phyloP scores from a whole-genome alignment of 306 rosid genomes.

The Dryas octopetala region DNA sequence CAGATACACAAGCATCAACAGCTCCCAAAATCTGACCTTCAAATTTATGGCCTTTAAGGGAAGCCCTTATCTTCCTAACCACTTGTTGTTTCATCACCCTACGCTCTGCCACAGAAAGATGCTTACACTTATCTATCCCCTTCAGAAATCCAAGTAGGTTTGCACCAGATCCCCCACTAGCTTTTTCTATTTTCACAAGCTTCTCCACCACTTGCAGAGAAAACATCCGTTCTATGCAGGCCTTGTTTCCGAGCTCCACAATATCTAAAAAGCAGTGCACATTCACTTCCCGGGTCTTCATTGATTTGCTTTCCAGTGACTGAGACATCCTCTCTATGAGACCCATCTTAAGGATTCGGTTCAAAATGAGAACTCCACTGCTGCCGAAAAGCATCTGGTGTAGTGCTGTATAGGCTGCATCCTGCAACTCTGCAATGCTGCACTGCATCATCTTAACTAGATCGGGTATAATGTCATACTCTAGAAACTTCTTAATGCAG shows the following conservation, averaged over 20 bases:
- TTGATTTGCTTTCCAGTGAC: slow-evolving; percentile 33
- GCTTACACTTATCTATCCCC: slow-evolving; percentile 36
- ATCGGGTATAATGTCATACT: slow-evolving; percentile 30
- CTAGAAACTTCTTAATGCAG: slow-evolving; percentile 23
- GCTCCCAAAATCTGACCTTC: slow-evolving; percentile 22
- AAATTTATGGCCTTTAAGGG: slow-evolving; percentile 33
- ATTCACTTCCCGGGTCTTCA: slow-evolving; percentile 26
- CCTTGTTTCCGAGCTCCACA: slow-evolving; percentile 35
- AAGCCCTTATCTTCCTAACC: slow-evolving; percentile 25
- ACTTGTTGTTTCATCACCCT: slow-evolving; percentile 36
- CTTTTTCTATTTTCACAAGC: slow-evolving; percentile 26
- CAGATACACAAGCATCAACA: slow-evolving; percentile 25
- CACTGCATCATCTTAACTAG: slow-evolving; percentile 35
- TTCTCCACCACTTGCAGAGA: slow-evolving; percentile 35
- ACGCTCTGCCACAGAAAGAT: slow-evolving; percentile 31
- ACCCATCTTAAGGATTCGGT: slow-evolving; percentile 23
- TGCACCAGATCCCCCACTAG: slow-evolving; percentile 19
- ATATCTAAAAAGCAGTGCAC: slow-evolving; percentile 28
- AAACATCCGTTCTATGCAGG: slow-evolving; percentile 27
- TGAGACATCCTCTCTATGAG: slow-evolving; percentile 31
- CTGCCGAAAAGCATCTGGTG: slow-evolving; percentile 34
- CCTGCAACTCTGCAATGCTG: slow-evolving; percentile 16
- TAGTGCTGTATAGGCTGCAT: slow-evolving; percentile 25
- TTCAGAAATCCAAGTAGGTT: slow-evolving; percentile 26
- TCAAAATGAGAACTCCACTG: slow-evolving; percentile 28